These are phyloP conservation scores for Mycena amicta DNA, from an alignment of 768 basidiomycete genomes.

Conservation along the genomic window DNA sequence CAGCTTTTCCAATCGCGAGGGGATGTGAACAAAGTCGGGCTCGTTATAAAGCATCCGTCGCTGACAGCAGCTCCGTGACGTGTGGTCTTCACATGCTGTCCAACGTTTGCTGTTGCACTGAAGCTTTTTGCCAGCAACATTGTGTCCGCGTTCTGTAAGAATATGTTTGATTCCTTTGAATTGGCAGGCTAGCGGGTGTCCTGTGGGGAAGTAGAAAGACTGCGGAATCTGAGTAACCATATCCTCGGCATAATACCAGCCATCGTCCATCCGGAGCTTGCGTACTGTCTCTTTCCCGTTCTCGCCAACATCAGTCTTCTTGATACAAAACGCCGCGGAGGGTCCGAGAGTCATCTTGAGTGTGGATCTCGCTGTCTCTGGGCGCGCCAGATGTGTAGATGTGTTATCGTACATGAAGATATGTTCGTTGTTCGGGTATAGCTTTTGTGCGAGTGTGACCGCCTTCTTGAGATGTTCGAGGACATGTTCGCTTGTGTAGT, in stretches of 20 bases:
- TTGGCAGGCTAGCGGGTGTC: not conserved
- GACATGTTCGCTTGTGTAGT: not conserved
- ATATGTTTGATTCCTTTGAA: not conserved
- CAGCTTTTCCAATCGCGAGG: not conserved
- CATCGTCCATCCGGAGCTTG: not conserved
- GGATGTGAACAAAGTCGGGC: not conserved
- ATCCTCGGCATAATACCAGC: not conserved
- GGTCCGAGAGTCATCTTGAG: not conserved
- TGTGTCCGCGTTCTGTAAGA: not conserved
- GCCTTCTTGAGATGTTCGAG: not conserved
- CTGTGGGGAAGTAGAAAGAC: not conserved
- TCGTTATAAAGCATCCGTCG: not conserved
- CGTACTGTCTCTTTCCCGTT: no score
- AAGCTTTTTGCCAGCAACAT: not conserved
- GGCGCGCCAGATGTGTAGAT: not conserved
- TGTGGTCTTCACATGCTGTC: not conserved
- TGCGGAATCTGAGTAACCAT: not conserved
- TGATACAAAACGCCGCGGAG: not conserved
- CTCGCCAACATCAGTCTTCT: not conserved
- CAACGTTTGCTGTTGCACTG: not conserved
- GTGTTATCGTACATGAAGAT: not conserved
- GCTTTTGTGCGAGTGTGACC: not conserved
- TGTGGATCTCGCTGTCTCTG: not conserved
- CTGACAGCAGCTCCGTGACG: not conserved
- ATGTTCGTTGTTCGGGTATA: not conserved